Evolutionary conservation across 2,329 filamentous ascomycete genomes (phyloP).

Genomic region (Tolypocladium tropicale): DNA sequence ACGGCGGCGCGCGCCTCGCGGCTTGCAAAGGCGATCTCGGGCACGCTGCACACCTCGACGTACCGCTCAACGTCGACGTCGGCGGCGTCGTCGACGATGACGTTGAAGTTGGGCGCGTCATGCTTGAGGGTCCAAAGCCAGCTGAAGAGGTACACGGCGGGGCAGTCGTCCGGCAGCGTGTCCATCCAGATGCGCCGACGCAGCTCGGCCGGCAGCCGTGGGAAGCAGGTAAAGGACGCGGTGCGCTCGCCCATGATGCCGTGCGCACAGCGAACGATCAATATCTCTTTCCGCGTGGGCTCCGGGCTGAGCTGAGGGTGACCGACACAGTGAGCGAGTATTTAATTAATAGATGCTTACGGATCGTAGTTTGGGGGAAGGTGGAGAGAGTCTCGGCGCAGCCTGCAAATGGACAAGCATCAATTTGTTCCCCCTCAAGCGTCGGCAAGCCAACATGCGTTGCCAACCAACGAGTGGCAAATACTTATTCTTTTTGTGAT

Average conservation of each 20-base stretch:
- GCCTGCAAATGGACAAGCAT: too few species aligned
- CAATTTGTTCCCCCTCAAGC: too few species aligned
- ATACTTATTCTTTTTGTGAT: background rate
- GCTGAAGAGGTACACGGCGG: constrained; percentile 10
- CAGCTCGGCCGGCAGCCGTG: constrained; percentile 13
- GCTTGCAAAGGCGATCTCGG: constrained; percentile 8
- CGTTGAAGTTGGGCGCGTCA: constrained; percentile 2
- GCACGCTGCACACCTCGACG: constrained; percentile 9
- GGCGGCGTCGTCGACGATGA: constrained; percentile 1
- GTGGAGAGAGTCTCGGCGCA: too few species aligned
- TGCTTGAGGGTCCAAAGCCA: constrained; percentile 7
- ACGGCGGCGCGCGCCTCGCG: constrained; percentile 12
- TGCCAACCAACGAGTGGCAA: background rate
- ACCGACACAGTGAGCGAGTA: too few species aligned
- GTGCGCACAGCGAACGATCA: background rate
- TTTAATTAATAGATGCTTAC: too few species aligned
- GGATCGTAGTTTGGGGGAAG: too few species aligned
- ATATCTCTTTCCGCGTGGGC: too few species aligned
- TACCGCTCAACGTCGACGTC: background rate
- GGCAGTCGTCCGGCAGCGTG: constrained; percentile 6
- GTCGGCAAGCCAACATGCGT: background rate
- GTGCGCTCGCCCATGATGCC: background rate
- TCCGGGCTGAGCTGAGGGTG: too few species aligned
- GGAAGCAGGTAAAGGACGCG: constrained; percentile 11
- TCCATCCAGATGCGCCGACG: constrained; percentile 13